These are phyloP conservation scores for Vachellia collinsii DNA, from an alignment of 306 rosid species.

Conservation along the genomic window DNA sequence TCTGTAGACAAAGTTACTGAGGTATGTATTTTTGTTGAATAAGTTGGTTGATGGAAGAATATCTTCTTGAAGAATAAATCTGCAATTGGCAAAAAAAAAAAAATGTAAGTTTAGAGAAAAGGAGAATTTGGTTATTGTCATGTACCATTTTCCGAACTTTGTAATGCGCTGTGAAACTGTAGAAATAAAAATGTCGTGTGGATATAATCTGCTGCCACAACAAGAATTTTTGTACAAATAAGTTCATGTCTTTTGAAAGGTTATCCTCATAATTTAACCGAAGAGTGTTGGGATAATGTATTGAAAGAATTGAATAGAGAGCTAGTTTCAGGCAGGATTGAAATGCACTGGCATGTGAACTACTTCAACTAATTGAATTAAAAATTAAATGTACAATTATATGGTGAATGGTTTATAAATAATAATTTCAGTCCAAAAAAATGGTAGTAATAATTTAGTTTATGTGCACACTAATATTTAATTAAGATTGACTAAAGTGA, in stretches of 20 bases:
- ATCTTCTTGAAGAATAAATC: not conserved
- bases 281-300: not conserved
- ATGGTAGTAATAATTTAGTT: too few relatives aligned
- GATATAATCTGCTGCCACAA: not conserved
- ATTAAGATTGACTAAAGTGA: not conserved
- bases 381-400: not conserved
- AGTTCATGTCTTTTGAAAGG: not conserved
- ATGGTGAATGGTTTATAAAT: not conserved
- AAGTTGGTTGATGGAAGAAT: conserved; percentile 36
- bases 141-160: conserved; percentile 7
- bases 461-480: not conserved
- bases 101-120: not conserved
- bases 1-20: conserved; percentile 23
- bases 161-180: not conserved
- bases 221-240: not conserved
- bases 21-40: conserved; percentile 40
- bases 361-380: not conserved
- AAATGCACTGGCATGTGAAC: not conserved
- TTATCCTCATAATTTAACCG: not conserved
- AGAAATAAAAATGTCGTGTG: not conserved
- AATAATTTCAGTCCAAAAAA: too few relatives aligned
- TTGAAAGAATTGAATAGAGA: not conserved
- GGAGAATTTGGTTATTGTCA: not conserved
- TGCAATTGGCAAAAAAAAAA: too few relatives aligned
- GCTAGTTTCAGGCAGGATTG: not conserved